Conservation (phyloP, 1,139 yeast species). For the Pichia sp. region DNA sequence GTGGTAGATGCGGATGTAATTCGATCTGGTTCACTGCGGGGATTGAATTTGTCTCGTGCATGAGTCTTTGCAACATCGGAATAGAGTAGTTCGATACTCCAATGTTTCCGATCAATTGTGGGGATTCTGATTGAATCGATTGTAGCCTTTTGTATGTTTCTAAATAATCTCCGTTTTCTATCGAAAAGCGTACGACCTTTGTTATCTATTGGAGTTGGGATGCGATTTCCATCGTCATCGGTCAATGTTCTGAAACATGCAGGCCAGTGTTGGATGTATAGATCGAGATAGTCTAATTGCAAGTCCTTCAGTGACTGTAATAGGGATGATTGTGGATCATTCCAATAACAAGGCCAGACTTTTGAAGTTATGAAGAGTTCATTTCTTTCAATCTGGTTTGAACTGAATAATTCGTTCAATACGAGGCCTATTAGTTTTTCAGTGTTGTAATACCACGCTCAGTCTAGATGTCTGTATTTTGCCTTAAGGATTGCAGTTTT, state of each 20-base stretch:
- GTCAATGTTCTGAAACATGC: conserved; percentile 23
- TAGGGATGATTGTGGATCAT: conserved; percentile 26
- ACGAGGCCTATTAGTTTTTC: conserved; percentile 67
- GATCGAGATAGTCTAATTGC: conserved; percentile 46
- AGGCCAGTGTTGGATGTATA: conserved; percentile 52
- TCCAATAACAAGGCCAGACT: conserved; percentile 47
- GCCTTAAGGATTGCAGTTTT: conserved; percentile 58
- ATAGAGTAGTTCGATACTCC: conserved; percentile 61
- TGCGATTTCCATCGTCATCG: conserved; percentile 16
- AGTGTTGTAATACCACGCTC: conserved; percentile 67
- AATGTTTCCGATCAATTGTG: no score
- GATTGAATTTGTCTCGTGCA: conserved; percentile 41
- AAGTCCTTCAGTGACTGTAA: conserved; percentile 34
- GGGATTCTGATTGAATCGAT: no score
- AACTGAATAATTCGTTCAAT: conserved; percentile 60
- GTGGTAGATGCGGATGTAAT: conserved; percentile 62
- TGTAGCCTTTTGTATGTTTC: conserved; percentile 46
- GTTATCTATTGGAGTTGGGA: conserved; percentile 16
- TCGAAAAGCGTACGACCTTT: conserved; percentile 16
- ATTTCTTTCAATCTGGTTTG: conserved; percentile 43
- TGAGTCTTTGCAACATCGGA: conserved; percentile 43
- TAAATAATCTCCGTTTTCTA: conserved; percentile 39
- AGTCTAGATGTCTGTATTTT: conserved; percentile 79
- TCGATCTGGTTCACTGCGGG: conserved; percentile 62
- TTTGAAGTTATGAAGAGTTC: conserved; percentile 80